Evolutionary conservation across 371 early-diverging fungal genomes (phyloP).

Genomic region (Syncephalastrum sp.): DNA sequence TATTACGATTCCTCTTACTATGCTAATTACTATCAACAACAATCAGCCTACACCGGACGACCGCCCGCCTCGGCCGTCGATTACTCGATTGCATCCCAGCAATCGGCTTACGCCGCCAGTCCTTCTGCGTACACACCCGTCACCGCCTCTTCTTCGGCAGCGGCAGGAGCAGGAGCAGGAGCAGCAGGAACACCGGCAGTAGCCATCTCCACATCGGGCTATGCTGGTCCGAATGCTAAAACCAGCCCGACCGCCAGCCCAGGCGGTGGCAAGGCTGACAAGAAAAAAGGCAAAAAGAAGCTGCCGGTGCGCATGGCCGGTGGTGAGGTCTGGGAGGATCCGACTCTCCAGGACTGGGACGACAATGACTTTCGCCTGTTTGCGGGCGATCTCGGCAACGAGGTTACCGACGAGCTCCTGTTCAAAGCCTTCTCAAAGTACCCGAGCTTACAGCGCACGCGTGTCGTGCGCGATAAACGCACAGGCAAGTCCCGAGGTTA

Average conservation of each 20-base stretch:
- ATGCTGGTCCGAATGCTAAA: conserved; percentile 12
- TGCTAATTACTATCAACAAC: conserved; percentile 26
- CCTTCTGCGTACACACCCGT: neutral
- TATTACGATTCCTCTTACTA: conserved; percentile 38
- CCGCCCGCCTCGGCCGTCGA: conserved; percentile 1
- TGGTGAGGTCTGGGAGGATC: conserved; percentile 94
- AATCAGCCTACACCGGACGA: conserved; percentile 6
- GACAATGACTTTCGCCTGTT: conserved; percentile 85
- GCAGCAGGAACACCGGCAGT: neutral
- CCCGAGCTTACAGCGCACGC: conserved; percentile 71
- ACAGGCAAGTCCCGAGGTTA: conserved; percentile 82
- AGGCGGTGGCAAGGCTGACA: conserved; percentile 12
- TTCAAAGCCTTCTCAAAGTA: conserved; percentile 79
- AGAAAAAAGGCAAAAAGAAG: conserved; percentile 40
- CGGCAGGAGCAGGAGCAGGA: conserved; percentile 7
- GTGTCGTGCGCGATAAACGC: conserved; percentile 77
- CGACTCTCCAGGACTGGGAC: conserved; percentile 90
- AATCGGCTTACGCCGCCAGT: conserved; percentile 4
- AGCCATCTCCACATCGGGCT: conserved; percentile 14
- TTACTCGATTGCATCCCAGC: conserved; percentile 4
- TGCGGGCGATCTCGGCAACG: conserved; percentile 88
- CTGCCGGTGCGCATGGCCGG: conserved; percentile 79
- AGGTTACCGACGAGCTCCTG: conserved; percentile 82
- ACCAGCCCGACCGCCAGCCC: neutral
- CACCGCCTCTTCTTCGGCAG: neutral